Evolutionary conservation across 208 protist genomes (phyloP).

Genomic region (Leishmania arabica): DNA sequence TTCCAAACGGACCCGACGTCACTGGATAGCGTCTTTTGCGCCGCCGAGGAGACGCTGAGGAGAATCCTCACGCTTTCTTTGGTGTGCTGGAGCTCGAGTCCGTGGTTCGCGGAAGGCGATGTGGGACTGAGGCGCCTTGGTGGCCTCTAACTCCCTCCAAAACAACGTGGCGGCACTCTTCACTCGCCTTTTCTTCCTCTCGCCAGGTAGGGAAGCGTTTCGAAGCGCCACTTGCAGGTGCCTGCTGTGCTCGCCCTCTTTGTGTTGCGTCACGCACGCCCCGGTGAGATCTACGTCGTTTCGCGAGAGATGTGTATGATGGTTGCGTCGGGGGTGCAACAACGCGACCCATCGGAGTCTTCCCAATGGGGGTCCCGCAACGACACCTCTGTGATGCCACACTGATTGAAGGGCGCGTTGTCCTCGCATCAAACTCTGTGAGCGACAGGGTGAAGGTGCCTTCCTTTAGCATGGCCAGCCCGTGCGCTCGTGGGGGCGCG

Average conservation of each 20-base stretch:
- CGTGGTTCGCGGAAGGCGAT: not conserved
- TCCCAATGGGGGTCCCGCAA: not conserved
- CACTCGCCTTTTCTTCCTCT: not conserved
- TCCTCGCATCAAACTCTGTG: not conserved
- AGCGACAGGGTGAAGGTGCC: not conserved
- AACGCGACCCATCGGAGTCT: not conserved
- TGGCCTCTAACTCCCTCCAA: not conserved
- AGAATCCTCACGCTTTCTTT: not conserved
- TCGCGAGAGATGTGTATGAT: not conserved
- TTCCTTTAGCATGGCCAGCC: not conserved
- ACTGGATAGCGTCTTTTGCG: too few relatives aligned
- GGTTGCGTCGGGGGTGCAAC: not conserved
- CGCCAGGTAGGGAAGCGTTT: not conserved
- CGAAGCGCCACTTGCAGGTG: not conserved
- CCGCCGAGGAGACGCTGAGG: too few relatives aligned
- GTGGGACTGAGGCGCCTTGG: not conserved
- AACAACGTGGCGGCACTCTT: not conserved
- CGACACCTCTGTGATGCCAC: not conserved
- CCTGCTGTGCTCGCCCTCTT: not conserved
- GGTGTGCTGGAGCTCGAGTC: not conserved
- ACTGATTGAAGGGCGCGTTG: not conserved
- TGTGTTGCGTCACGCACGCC: not conserved
- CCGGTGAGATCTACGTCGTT: not conserved
- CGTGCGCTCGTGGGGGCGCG: not conserved
- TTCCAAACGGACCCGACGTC: not conserved